Percentiles rank a stretch among this genome's conserved stretches.
phyloP scores from a whole-genome alignment of 495 filamentous ascomycete species.

The Amorphotheca resinae region DNA sequence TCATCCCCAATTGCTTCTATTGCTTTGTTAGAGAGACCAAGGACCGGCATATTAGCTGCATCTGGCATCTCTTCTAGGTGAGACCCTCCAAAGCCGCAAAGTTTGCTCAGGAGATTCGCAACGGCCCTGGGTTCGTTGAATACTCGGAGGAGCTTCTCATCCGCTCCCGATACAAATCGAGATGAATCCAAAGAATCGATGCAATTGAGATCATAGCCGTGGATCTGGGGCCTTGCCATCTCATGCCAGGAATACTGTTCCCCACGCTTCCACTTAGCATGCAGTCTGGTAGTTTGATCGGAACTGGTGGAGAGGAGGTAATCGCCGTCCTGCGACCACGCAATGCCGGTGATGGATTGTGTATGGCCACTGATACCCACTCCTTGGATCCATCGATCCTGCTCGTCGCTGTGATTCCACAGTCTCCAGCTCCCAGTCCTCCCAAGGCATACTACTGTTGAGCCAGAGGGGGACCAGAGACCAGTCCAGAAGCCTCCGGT shows the following conservation, averaged over 20 bases:
- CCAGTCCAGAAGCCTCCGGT: slow-evolving; percentile 94
- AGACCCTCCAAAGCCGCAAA: slow-evolving; percentile 46
- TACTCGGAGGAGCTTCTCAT: slow-evolving; percentile 92
- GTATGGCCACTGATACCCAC: slow-evolving; percentile 78
- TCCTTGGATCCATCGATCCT: slow-evolving; percentile 59
- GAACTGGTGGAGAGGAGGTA: slow-evolving; percentile 81
- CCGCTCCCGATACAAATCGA: slow-evolving; percentile 87
- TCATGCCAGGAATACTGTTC: slow-evolving; percentile 63
- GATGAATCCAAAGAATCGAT: slow-evolving; percentile 57
- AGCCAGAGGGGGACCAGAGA: slow-evolving; percentile 75
- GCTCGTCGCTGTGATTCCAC: slow-evolving; percentile 47
- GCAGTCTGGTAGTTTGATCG: slow-evolving; percentile 91
- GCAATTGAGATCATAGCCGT: slow-evolving; percentile 97
- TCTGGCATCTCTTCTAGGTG: slow-evolving; percentile 47
- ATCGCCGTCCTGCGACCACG: slow-evolving; percentile 72
- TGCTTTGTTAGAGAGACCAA: slow-evolving; percentile 95
- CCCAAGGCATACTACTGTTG: slow-evolving; percentile 63
- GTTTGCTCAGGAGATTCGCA: slow-evolving; percentile 53
- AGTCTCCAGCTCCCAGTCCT: slow-evolving; percentile 88
- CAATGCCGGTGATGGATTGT: slow-evolving; percentile 60
- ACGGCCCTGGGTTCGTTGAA: slow-evolving; percentile 84
- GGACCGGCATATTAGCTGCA: slow-evolving; percentile 82
- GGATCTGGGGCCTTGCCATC: slow-evolving; percentile 89
- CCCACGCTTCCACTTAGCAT: slow-evolving; percentile 63
- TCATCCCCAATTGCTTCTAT: slow-evolving; percentile 45